Percentiles rank a stretch among this genome's conserved stretches.
These are phyloP conservation scores for Aureobasidium uvarum DNA, from an alignment of 2,329 filamentous ascomycete species.

Conservation along the genomic window DNA sequence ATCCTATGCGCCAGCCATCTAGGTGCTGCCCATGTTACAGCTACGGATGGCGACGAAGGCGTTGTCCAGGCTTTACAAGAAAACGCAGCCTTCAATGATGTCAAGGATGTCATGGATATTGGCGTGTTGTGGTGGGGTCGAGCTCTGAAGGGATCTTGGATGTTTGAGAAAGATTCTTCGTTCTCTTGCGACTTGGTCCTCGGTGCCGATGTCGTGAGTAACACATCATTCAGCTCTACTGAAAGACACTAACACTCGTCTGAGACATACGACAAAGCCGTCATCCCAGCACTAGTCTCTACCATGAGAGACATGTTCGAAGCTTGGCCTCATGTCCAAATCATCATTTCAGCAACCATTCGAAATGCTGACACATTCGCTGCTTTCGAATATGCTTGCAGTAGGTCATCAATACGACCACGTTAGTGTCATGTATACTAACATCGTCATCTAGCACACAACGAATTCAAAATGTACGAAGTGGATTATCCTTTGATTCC, in stretches of 20 bases:
- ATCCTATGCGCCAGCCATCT: constrained; percentile 71
- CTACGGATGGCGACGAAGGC: constrained; percentile 72
- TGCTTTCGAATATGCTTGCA: constrained; percentile 60
- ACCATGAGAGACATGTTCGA: constrained; percentile 63
- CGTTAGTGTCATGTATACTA: neutral
- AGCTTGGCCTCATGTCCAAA: constrained; percentile 55
- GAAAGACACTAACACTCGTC: neutral
- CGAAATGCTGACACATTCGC: constrained; percentile 68
- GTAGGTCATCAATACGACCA: constrained; percentile 35
- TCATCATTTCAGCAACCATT: constrained; percentile 68
- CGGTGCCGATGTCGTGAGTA: constrained; percentile 66
- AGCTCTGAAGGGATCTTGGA: constrained; percentile 58
- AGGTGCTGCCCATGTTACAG: constrained; percentile 57
- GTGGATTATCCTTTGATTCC: constrained; percentile 36
- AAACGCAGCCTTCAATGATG: constrained; percentile 66
- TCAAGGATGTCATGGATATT: constrained; percentile 51
- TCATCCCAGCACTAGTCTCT: constrained; percentile 62
- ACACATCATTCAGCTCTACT: neutral
- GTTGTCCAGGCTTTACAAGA: constrained; percentile 66
- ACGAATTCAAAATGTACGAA: constrained; percentile 36
- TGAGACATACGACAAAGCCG: constrained; percentile 66
- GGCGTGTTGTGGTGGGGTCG: constrained; percentile 65
- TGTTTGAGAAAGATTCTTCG: constrained; percentile 51
- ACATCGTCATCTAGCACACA: constrained; percentile 32
- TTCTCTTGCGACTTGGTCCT: constrained; percentile 61